Evolutionary conservation across 345 rosid species (phyloP), one percentile per base, ranked within the genome.

Genomic region (Theobroma cacao): DNA sequence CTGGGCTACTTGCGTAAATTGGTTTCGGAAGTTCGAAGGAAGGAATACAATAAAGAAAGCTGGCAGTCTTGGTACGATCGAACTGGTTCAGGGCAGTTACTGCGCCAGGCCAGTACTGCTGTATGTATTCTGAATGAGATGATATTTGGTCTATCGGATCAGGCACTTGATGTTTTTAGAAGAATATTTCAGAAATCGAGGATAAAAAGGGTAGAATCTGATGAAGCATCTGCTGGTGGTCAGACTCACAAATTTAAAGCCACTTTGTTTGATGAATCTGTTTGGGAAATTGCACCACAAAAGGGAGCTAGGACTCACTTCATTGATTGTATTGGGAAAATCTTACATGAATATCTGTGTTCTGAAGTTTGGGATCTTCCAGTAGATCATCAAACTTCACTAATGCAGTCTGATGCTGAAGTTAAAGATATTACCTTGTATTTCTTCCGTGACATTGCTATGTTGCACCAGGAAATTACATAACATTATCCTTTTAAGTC

Each of bases 311-410:
- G 83, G 82, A 77, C 72, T 81, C 85, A 83, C 76, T 80, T 93
- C 82, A 88, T 91, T 69, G 93, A 94, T 72, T 92, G 95, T 65
- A 58, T 91, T 81, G 97, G 97, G 43, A 88, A 91, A 88, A 89
- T 93, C 80, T 88, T 93, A 79, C 98, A 95, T 53, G 99, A 93
- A 77, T 95, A 91, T 86, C 87, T 93, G 66, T 87, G 92, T 62
- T 80, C 90, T 86, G 97, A 95, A 88, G 76, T 92, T 50, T 95
- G 99, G 98, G 88, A 86, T 85, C 90, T 95, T 79, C 97, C 98
- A 17, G 24, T 89, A 76, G 95, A 91, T 84, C 82, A 80, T 62
- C 84, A 79, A 62, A 79, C 85, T 76, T 75, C 80, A 43, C 62
- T 69, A 30, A 40, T 72, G 67, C 87, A 83, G 43, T 71, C 60